These are phyloP conservation scores for Citrus unshiu DNA, from an alignment of 345 rosid species.

Conservation along the genomic window DNA sequence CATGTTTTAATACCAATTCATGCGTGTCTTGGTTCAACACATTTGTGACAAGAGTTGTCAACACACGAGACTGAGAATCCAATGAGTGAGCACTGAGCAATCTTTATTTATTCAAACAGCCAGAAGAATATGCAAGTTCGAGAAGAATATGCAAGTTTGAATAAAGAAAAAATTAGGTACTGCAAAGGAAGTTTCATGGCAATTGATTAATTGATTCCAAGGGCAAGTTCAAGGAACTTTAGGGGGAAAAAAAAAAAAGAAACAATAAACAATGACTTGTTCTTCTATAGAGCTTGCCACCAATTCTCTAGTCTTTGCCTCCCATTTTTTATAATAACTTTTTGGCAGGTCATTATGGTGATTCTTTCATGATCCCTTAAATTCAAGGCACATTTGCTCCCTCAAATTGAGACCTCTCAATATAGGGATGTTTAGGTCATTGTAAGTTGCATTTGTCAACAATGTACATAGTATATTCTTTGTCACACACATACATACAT, in stretches of 20 bases:
- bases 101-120: neutral
- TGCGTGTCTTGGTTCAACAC: neutral
- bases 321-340: neutral
- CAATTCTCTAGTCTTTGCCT: neutral
- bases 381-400: conserved; percentile 14
- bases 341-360: neutral
- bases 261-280: neutral
- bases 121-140: neutral
- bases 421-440: conserved; percentile 6
- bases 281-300: neutral
- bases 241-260: fast-evolving
- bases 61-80: conserved; percentile 17
- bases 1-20: neutral
- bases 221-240: conserved; percentile 21
- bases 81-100: neutral
- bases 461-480: neutral
- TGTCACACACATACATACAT: no score
- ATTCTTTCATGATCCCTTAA: neutral
- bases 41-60: neutral
- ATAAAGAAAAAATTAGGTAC: neutral
- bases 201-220: neutral
- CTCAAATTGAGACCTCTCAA: neutral
- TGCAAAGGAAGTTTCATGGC: conserved; percentile 22
- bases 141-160: no score
- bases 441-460: neutral